Conservation (phyloP, 73 alveolate genomes). For the Diophrys appendiculata region DNA sequence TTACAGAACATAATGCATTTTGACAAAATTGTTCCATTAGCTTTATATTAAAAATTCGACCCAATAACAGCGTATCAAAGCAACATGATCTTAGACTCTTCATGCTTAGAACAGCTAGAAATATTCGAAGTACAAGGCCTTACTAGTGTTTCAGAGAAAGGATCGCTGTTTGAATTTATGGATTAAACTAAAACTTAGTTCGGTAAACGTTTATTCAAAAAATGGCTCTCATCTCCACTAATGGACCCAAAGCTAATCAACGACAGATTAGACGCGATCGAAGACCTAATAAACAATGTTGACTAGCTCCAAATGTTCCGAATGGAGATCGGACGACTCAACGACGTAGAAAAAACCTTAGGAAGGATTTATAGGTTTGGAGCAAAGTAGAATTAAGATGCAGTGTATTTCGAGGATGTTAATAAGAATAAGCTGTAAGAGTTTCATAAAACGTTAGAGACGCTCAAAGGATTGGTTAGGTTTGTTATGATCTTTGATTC, state of each 20-base stretch:
- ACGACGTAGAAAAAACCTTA: slow-evolving; percentile 64
- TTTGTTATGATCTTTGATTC: neutral
- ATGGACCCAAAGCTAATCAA: slow-evolving; percentile 56
- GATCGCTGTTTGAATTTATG: slow-evolving; percentile 59
- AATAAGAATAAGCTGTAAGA: slow-evolving; percentile 59
- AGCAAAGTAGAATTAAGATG: slow-evolving; percentile 50
- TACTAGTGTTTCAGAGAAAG: slow-evolving; percentile 41
- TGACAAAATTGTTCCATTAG: slow-evolving; percentile 8
- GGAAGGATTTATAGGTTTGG: slow-evolving; percentile 68
- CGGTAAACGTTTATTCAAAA: slow-evolving; percentile 73
- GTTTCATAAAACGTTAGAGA: slow-evolving; percentile 45
- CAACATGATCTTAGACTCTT: slow-evolving; percentile 82
- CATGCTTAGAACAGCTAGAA: slow-evolving; percentile 83
- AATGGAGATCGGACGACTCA: slow-evolving; percentile 33
- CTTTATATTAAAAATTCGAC: slow-evolving; percentile 1
- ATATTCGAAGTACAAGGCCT: slow-evolving; percentile 52
- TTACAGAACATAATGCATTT: slow-evolving; percentile 6
- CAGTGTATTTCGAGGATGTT: slow-evolving; percentile 66
- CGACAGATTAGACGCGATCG: slow-evolving; percentile 68
- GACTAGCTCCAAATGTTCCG: slow-evolving; percentile 53
- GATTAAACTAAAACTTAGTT: slow-evolving; percentile 68
- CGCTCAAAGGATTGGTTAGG: slow-evolving; percentile 24
- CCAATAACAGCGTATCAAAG: slow-evolving; percentile 1
- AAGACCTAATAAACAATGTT: slow-evolving; percentile 46
- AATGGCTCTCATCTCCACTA: slow-evolving; percentile 78